Percentiles rank a stretch among this genome's conserved stretches.
Evolutionary conservation across 148 eudicot species (phyloP).

Genomic region (Chenopodium suecicum): DNA sequence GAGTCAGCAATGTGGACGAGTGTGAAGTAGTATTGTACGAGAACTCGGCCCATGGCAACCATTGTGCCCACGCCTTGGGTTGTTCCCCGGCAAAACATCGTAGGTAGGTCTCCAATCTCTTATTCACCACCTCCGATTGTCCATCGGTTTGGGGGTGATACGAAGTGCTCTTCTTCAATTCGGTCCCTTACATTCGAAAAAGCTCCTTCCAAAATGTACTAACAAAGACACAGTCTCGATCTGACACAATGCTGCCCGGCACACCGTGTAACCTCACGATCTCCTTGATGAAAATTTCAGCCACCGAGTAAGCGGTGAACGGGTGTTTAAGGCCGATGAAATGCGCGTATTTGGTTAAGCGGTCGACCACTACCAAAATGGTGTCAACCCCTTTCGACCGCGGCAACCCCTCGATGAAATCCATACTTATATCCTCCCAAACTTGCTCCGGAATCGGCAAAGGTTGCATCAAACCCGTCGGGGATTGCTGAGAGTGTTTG

Average conservation of each 20-base stretch:
- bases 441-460: background rate
- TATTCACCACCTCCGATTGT: background rate
- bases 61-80: no score
- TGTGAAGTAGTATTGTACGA: no score
- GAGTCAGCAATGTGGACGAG: no score
- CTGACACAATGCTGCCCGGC: background rate
- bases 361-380: background rate
- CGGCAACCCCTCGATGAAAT: background rate
- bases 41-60: no score
- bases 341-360: background rate
- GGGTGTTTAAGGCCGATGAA: background rate
- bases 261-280: background rate
- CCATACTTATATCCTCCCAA: background rate
- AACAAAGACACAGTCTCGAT: no score
- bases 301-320: background rate
- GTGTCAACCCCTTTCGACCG: background rate
- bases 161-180: background rate
- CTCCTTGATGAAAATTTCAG: background rate
- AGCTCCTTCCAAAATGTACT: no score
- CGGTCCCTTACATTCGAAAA: no score
- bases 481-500: background rate
- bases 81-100: background rate
- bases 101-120: background rate
- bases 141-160: background rate
- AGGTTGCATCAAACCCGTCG: background rate